phyloP scores from a whole-genome alignment of 2,329 filamentous ascomycete genomes.

The Leptographium wingfieldii region DNA sequence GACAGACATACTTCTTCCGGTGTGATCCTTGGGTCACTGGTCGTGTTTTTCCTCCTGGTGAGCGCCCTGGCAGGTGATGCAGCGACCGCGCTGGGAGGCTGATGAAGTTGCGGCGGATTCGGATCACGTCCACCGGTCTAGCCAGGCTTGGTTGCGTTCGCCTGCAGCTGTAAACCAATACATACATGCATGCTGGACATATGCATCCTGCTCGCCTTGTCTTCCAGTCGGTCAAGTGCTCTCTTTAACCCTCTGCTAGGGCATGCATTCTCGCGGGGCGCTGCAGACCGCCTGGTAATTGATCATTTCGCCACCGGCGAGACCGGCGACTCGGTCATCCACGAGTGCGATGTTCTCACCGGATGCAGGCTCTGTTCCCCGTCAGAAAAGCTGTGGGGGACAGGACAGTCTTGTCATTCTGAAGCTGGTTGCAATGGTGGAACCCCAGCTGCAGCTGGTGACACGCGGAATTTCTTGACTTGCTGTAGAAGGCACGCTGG shows the following conservation, averaged over 20 bases:
- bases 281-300: not conserved
- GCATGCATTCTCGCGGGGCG: not conserved
- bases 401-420: not conserved
- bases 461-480: not conserved
- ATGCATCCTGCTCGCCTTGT: too few species aligned
- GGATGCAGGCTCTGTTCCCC: not conserved
- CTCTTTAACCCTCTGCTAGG: too few species aligned
- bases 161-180: too few species aligned
- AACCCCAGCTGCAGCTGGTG: not conserved
- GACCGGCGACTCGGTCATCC: not conserved
- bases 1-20: not conserved
- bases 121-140: not conserved
- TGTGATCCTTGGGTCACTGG: constrained; percentile 4
- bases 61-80: constrained; percentile 5
- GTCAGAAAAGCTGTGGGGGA: not conserved
- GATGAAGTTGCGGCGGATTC: not conserved
- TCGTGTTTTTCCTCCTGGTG: constrained; percentile 4
- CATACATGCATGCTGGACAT: too few species aligned
- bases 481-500: not conserved
- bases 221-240: too few species aligned
- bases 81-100: not conserved
- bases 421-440: not conserved
- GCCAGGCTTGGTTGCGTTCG: not conserved
- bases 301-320: not conserved
- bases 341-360: not conserved